Percentiles rank a stretch among this genome's conserved stretches.
Evolutionary conservation across 306 rosid genomes (phyloP).

Genomic region (Fragaria iinumae): DNA sequence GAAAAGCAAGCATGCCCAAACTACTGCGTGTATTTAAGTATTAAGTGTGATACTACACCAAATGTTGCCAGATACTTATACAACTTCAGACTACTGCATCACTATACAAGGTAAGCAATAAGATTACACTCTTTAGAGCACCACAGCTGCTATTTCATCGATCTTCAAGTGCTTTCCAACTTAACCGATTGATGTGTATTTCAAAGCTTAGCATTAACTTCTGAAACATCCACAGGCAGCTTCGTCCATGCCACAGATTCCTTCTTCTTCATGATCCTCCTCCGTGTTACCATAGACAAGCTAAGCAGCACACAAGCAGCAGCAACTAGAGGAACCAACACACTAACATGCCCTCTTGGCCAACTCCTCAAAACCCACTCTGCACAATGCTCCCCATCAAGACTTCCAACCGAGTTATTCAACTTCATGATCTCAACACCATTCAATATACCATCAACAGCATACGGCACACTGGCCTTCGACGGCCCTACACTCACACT

Average conservation of each 20-base stretch:
- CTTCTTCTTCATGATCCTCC: conserved; percentile 27
- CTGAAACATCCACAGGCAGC: conserved; percentile 33
- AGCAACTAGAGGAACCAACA: conserved; percentile 37
- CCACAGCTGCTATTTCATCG: not conserved
- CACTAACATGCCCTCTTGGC: conserved; percentile 22
- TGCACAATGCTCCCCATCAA: conserved; percentile 36
- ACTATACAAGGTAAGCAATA: not conserved
- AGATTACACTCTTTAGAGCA: not conserved
- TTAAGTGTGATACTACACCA: not conserved
- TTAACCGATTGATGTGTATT: not conserved
- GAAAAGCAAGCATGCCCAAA: not conserved
- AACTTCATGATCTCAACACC: conserved; percentile 57
- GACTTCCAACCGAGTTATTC: conserved; percentile 47
- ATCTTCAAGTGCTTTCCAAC: not conserved
- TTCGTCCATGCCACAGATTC: conserved; percentile 41
- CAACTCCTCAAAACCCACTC: conserved; percentile 34
- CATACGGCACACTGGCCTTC: conserved; percentile 40
- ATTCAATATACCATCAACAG: conserved; percentile 44
- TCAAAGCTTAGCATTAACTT: conserved; percentile 15
- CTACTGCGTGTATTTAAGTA: not conserved
- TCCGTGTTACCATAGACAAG: conserved; percentile 26
- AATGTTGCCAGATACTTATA: not conserved
- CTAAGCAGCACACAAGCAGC: conserved; percentile 34
- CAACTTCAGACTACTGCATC: not conserved
- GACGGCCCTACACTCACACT: conserved; percentile 66